A percentile compares a stretch with the other conserved stretches of the same genome.
phyloP scores from a whole-genome alignment of 495 filamentous ascomycete species.

The Neurospora sp. region DNA sequence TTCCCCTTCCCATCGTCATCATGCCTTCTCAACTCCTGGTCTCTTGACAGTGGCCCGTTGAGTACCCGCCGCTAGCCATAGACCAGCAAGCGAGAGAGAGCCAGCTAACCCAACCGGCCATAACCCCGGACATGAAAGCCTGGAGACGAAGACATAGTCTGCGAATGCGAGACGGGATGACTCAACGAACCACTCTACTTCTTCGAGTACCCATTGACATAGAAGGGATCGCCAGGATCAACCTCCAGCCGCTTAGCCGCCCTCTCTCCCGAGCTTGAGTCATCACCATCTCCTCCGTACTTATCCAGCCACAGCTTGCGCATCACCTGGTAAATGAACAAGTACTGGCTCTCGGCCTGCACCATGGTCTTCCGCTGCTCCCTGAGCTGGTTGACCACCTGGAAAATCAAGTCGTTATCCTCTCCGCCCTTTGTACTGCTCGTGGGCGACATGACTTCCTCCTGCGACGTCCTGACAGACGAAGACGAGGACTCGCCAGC shows the following conservation, averaged over 20 bases:
- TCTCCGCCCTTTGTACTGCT: slow-evolving; percentile 3
- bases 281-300: slow-evolving; percentile 27
- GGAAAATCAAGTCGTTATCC: slow-evolving; percentile 44
- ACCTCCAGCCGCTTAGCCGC: slow-evolving; percentile 39
- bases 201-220: slow-evolving; percentile 2
- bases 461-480: neutral
- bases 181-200: neutral
- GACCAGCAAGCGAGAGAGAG: neutral
- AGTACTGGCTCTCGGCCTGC: slow-evolving; percentile 74
- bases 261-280: slow-evolving; percentile 22
- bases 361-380: slow-evolving; percentile 96
- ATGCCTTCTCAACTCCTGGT: neutral
- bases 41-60: neutral
- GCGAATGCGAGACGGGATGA: neutral
- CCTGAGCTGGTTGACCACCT: slow-evolving; percentile 70
- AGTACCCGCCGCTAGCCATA: neutral
- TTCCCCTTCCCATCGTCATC: neutral
- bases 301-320: slow-evolving; percentile 57
- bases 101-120: neutral
- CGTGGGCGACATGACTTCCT: neutral
- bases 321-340: slow-evolving; percentile 84
- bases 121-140: neutral
- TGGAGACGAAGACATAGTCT: neutral
- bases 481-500: neutral
- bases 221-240: slow-evolving; percentile 18